These are phyloP conservation scores for Phytophthora brassicae DNA, from an alignment of 352 stramenopile genomes.

Conservation along the genomic window DNA sequence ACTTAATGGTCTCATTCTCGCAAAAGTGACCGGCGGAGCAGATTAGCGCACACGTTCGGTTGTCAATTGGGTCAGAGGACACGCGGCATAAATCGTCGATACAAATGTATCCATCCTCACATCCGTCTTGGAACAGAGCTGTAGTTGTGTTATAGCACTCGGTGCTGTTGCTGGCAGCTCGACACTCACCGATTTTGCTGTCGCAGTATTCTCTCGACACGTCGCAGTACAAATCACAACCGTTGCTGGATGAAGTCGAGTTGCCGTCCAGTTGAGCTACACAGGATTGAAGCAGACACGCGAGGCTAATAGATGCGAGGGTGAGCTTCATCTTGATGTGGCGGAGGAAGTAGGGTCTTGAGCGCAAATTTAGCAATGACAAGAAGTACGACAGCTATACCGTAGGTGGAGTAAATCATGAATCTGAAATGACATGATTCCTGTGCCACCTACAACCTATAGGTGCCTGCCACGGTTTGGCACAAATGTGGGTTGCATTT, in stretches of 20 bases:
- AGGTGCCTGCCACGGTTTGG: too few species aligned
- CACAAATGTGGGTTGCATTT: too few species aligned
- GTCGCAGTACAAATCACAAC: background rate
- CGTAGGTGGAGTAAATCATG: background rate
- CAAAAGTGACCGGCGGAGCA: constrained; percentile 25
- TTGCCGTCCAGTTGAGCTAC: background rate
- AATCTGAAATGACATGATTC: too few species aligned
- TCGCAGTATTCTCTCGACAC: constrained; percentile 35
- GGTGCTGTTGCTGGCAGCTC: constrained; percentile 13
- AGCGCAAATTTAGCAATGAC: background rate
- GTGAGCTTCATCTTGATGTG: constrained; percentile 5
- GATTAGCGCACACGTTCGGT: constrained; percentile 11
- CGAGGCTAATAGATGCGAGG: background rate
- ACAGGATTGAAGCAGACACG: background rate
- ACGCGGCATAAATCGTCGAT: constrained; percentile 35
- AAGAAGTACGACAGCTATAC: too few species aligned
- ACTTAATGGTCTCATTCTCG: constrained; percentile 20
- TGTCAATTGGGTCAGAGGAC: constrained; percentile 5
- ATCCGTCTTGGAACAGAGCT: constrained; percentile 35
- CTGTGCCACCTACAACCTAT: too few species aligned
- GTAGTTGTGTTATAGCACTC: constrained; percentile 37
- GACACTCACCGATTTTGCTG: constrained; percentile 20
- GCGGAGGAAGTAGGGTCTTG: background rate
- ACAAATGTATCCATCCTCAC: constrained; percentile 30
- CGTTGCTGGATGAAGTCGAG: background rate